Conservation (phyloP, 768 basidiomycete genomes). For the Baorangia bicolor region DNA sequence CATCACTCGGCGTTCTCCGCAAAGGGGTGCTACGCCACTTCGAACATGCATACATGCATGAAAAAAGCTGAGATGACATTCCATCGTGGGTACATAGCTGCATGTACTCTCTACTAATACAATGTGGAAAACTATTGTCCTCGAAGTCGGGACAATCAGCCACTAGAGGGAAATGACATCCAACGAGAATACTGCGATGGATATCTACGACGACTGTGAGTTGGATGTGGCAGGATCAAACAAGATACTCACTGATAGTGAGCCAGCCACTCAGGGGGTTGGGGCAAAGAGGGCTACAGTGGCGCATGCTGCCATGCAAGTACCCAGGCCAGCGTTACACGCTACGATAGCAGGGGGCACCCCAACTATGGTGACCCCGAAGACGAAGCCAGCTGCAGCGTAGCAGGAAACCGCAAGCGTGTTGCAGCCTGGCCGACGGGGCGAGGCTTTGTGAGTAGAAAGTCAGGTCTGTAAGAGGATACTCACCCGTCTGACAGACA, state of each 20-base stretch:
- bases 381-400: constrained; percentile 21
- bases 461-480: no score
- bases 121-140: not conserved
- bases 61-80: not conserved
- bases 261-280: constrained; percentile 15
- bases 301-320: constrained; percentile 28
- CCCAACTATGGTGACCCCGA: constrained; percentile 20
- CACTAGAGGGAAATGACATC: not conserved
- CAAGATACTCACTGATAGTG: not conserved
- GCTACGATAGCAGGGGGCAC: constrained; percentile 22
- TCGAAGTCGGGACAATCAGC: constrained; percentile 1
- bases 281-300: constrained; percentile 20
- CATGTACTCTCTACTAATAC: constrained; percentile 1
- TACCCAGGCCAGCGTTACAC: constrained; percentile 24
- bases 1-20: constrained; percentile 2
- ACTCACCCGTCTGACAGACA: constrained; percentile 24
- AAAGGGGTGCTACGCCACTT: not conserved
- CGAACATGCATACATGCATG: not conserved
- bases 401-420: constrained; percentile 22
- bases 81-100: not conserved
- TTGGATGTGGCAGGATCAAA: not conserved
- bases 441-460: not conserved
- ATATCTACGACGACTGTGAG: not conserved
- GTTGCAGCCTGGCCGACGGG: constrained; percentile 24
- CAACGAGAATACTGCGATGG: not conserved